A percentile compares a stretch with the other conserved stretches of the same genome.
phyloP scores from a whole-genome alignment of 1,139 yeast species.

The Blastobotrys elegans region DNA sequence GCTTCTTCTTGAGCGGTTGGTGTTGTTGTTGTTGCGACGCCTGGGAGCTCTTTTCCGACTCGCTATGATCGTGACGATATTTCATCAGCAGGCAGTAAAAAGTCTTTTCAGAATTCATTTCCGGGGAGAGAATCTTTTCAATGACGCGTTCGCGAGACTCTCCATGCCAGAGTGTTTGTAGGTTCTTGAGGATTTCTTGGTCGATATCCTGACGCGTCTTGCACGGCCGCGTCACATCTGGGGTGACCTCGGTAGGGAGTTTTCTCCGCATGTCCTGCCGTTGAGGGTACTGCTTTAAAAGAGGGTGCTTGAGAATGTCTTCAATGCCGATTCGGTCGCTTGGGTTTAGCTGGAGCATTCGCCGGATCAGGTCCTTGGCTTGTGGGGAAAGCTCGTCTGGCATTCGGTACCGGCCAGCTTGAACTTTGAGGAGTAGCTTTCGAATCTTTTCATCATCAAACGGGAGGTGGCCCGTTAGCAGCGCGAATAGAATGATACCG shows the following conservation, averaged over 20 bases:
- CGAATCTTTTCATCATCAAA: conserved; percentile 96
- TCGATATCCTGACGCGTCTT: conserved; percentile 59
- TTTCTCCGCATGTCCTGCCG: conserved; percentile 5
- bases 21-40: conserved; percentile 14
- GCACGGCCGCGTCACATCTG: conserved; percentile 39
- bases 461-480: conserved; percentile 90
- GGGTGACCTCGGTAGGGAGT: conserved; percentile 11
- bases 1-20: neutral
- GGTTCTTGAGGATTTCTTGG: conserved; percentile 72
- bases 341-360: conserved; percentile 82
- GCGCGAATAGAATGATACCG: conserved; percentile 89
- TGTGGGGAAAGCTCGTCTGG: conserved; percentile 74
- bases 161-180: conserved; percentile 90
- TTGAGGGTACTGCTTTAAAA: conserved; percentile 64
- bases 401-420: conserved; percentile 80
- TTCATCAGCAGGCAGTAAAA: conserved; percentile 79
- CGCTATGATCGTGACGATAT: conserved; percentile 73
- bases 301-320: conserved; percentile 72
- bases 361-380: conserved; percentile 79
- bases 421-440: conserved; percentile 79
- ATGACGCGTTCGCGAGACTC: conserved; percentile 60
- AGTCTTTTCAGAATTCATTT: conserved; percentile 77
- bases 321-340: conserved; percentile 64
- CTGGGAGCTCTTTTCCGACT: too few species aligned
- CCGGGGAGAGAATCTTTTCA: conserved; percentile 52